Evolutionary conservation across 768 basidiomycete genomes (phyloP).

Genomic region (Lepiota subincarnata): DNA sequence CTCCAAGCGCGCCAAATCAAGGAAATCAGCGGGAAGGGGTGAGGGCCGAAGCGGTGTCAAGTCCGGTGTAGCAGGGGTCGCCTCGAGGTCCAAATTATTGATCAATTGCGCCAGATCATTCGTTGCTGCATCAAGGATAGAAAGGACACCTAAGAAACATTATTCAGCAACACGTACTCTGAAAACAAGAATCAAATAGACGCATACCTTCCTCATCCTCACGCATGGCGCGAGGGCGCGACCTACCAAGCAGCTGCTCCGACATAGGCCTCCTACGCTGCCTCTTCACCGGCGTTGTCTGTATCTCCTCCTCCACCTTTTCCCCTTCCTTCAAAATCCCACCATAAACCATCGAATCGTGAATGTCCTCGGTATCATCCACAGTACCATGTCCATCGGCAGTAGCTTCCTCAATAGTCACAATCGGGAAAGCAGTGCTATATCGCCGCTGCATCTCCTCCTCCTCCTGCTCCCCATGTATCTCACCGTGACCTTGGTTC

Average conservation of each 20-base stretch:
- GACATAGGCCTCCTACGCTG: slow-evolving; percentile 55
- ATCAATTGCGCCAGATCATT: slow-evolving; percentile 76
- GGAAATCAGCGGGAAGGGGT: slow-evolving; percentile 17
- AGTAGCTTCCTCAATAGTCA: slow-evolving; percentile 51
- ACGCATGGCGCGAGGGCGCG: slow-evolving; percentile 46
- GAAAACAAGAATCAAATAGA: slow-evolving; percentile 3
- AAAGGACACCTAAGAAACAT: slow-evolving; percentile 47
- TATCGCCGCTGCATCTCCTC: slow-evolving; percentile 8
- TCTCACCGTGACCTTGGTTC: slow-evolving; percentile 13
- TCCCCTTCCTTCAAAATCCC: slow-evolving; percentile 14
- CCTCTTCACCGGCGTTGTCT: slow-evolving; percentile 41
- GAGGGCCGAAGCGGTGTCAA: slow-evolving; percentile 40
- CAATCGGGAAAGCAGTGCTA: slow-evolving; percentile 23
- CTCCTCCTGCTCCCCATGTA: slow-evolving; percentile 12
- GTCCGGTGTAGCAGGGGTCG: slow-evolving; percentile 59
- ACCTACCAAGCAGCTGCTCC: slow-evolving; percentile 53
- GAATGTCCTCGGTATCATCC: slow-evolving; percentile 14
- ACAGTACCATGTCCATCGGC: slow-evolving; percentile 40
- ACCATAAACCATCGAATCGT: slow-evolving; percentile 17
- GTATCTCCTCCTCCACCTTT: slow-evolving; percentile 14
- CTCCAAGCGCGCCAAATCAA: background rate
- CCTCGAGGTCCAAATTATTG: slow-evolving; percentile 76
- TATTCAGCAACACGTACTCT: slow-evolving; percentile 19
- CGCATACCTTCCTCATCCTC: slow-evolving; percentile 52
- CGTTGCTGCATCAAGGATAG: slow-evolving; percentile 74